phyloP scores from a whole-genome alignment of 305 asterid species.

The Solanum hybrid region DNA sequence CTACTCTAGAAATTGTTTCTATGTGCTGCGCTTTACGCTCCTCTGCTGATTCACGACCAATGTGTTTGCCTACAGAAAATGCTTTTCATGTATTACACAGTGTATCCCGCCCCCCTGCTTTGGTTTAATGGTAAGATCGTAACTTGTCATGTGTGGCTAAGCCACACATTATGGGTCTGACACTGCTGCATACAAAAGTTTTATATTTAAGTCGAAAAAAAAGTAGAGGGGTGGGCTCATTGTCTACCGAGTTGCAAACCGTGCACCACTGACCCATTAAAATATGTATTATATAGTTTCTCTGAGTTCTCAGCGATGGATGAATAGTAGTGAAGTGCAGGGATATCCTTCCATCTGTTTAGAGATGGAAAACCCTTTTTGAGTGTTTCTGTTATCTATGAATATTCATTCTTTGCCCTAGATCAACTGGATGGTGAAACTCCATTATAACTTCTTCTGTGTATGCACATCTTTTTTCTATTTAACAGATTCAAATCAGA shows the following conservation, averaged over 20 bases:
- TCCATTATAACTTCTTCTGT: constrained; percentile 5
- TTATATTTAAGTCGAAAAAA: neutral
- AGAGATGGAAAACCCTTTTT: neutral
- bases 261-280: neutral
- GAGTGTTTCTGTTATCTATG: neutral
- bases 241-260: neutral
- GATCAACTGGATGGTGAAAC: neutral
- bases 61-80: neutral
- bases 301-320: neutral
- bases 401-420: neutral
- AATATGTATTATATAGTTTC: neutral
- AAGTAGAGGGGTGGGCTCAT: neutral
- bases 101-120: neutral
- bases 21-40: neutral
- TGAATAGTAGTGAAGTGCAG: neutral
- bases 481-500: constrained; percentile 89
- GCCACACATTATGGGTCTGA: neutral
- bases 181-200: neutral
- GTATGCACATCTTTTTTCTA: constrained; percentile 9
- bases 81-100: neutral
- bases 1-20: neutral
- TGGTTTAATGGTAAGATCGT: neutral
- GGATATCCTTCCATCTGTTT: neutral
- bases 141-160: neutral
- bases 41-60: neutral